A percentile compares a stretch with the other conserved stretches of the same genome.
Conservation (phyloP, 495 filamentous ascomycete species). For the Daldinia childiae region DNA sequence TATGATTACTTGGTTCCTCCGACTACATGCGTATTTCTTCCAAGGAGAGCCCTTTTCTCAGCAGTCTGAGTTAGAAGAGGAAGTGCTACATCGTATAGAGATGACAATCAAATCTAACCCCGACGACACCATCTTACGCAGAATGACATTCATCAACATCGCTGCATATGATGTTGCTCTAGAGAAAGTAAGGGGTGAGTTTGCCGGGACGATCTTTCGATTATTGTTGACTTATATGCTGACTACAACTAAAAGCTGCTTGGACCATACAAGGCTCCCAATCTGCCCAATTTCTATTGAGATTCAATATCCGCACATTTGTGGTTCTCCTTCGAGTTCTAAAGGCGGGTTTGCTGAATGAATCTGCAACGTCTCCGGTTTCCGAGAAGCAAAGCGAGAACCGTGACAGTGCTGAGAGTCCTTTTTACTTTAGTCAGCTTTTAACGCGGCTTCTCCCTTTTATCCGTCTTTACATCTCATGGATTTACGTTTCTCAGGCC, state of each 20-base stretch:
- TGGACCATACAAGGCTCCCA: slow-evolving; percentile 56
- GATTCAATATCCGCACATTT: slow-evolving; percentile 84
- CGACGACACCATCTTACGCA: slow-evolving; percentile 70
- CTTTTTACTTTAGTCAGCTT: slow-evolving; percentile 30
- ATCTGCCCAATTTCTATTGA: slow-evolving; percentile 76
- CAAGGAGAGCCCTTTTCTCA: slow-evolving; percentile 72
- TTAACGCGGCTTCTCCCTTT: slow-evolving; percentile 50
- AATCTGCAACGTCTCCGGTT: slow-evolving; percentile 19
- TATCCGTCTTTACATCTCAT: slow-evolving; percentile 56
- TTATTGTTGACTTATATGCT: slow-evolving; percentile 22
- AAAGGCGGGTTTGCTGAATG: slow-evolving; percentile 69
- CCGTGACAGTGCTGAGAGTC: slow-evolving; percentile 32
- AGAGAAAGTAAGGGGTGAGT: slow-evolving; percentile 68
- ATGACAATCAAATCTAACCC: slow-evolving; percentile 71
- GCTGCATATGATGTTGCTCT: slow-evolving; percentile 79
- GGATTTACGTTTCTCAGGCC: slow-evolving; percentile 52
- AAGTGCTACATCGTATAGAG: slow-evolving; percentile 80
- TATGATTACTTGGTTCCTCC: slow-evolving; percentile 82
- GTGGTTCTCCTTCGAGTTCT: slow-evolving; percentile 79
- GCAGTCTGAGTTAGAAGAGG: slow-evolving; percentile 85
- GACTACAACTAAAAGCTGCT: slow-evolving; percentile 40
- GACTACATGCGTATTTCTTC: slow-evolving; percentile 86
- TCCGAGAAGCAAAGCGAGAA: slow-evolving; percentile 14
- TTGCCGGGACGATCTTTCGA: slow-evolving; percentile 7
- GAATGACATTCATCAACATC: slow-evolving; percentile 86